Evolutionary conservation across 441 rosid genomes (phyloP).

Genomic region (Adansonia madagascariensis): DNA sequence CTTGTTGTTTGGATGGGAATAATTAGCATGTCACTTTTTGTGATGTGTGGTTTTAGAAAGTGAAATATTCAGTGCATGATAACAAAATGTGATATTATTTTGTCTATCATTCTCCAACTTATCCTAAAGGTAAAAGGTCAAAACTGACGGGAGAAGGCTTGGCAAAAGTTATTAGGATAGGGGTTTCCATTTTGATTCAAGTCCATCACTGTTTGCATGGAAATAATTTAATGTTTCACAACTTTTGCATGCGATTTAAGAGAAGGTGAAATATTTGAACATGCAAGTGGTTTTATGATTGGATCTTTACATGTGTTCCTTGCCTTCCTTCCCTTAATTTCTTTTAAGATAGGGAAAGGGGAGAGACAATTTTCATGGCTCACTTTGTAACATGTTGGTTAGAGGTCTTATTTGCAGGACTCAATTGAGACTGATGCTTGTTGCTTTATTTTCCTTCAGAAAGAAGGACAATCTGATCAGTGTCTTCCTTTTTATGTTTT

Average conservation of each 20-base stretch:
- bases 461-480: background rate
- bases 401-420: slow-evolving; percentile 8
- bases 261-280: background rate
- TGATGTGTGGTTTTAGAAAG: background rate
- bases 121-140: slow-evolving; percentile 15
- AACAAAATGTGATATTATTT: background rate
- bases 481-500: background rate
- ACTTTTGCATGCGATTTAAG: background rate
- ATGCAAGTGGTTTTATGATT: background rate
- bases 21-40: background rate
- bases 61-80: background rate
- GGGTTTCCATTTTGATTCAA: background rate
- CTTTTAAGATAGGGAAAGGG: slow-evolving; percentile 4
- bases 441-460: background rate
- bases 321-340: background rate
- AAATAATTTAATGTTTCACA: background rate
- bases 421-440: background rate
- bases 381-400: background rate
- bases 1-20: background rate
- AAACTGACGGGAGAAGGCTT: background rate
- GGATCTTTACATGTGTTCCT: background rate
- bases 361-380: background rate
- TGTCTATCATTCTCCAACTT: slow-evolving; percentile 3
- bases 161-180: background rate
- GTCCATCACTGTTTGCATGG: background rate